Evolutionary conservation across 176 grass and related monocot species (phyloP), one percentile per base, ranked within the genome.

Genomic region (Saccharum officinarum): DNA sequence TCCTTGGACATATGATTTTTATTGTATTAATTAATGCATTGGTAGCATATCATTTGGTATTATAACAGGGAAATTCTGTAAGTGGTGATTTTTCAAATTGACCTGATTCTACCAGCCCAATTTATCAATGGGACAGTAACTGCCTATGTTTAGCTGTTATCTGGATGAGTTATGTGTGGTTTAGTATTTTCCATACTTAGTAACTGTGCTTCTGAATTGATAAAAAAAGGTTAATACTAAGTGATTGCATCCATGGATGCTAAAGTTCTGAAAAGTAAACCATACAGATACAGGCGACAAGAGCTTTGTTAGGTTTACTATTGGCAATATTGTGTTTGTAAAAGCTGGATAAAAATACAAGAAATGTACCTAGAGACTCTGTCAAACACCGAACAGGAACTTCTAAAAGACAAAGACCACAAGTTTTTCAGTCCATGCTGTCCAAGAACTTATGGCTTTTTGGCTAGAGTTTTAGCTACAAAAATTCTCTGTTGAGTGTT

Each of bases 151-250:
- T 1, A 65, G 31, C 22, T 16, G 61, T 28, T 75, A 16, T 33
- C 15, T 34, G 25, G 25, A 80, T 67, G 60, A 30, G 38, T 65
- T 45, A 67, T 40, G 41, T 37, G 41, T 37, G 7, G 2, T 75
- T 42, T 65, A 72, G 73, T 50, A 40, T 62, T 63, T 15, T 12
- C 65, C 52, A 39, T 22, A 37, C 39, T 39, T 38, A 54, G 16
- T 79, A 57, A 36, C 64, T 67, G 8, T 67, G 10, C 60, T 84
- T 68, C 67, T 28, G 30, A 17, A 81, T 84, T 76, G 28, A 38
- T 34, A n/a, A 66, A 67, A 88, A n/a, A 23, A 9, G 1, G 59
- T 36, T 38, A 49, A 49, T 50, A 89, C n/a, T 52, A 40, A 41
- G 33, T 20, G 20, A 63, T 45, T 57, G 44, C 37, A 83, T 73